phyloP scores from a whole-genome alignment of 2,329 filamentous ascomycete genomes.

The Dothidotthia symphoricarpi region DNA sequence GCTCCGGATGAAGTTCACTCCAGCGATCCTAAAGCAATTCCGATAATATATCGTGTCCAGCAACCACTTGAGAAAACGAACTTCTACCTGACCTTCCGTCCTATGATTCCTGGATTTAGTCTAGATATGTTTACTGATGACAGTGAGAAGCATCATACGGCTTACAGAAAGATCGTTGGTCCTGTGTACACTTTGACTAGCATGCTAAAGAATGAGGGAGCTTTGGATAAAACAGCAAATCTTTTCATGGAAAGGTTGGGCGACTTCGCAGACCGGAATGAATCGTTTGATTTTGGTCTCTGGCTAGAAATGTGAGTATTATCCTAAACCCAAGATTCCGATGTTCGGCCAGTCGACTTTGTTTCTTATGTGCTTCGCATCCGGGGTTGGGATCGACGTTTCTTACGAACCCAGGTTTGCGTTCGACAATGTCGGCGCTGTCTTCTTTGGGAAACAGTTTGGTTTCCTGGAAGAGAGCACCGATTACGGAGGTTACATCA shows the following conservation, averaged over 20 bases:
- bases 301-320: slow-evolving; percentile 36
- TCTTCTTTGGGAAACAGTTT: slow-evolving; percentile 26
- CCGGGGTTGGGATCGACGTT: too few relatives aligned
- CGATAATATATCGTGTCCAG: slow-evolving; percentile 19
- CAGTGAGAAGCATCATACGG: slow-evolving; percentile 9
- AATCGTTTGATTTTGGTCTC: slow-evolving; percentile 16
- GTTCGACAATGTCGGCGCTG: slow-evolving; percentile 12
- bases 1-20: slow-evolving; percentile 43
- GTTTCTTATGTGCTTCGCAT: too few relatives aligned
- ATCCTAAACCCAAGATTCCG: too few relatives aligned
- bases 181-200: slow-evolving; percentile 4
- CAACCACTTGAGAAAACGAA: slow-evolving; percentile 23
- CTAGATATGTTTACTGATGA: slow-evolving; percentile 16
- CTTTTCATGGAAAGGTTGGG: slow-evolving; percentile 15
- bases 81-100: slow-evolving; percentile 25
- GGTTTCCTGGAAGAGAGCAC: slow-evolving; percentile 21
- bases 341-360: too few relatives aligned
- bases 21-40: slow-evolving; percentile 15
- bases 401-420: slow-evolving; percentile 16
- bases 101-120: slow-evolving; percentile 10
- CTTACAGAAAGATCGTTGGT: slow-evolving; percentile 2
- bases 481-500: slow-evolving; percentile 22
- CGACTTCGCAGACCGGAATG: slow-evolving; percentile 12
- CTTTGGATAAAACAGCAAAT: slow-evolving; percentile 11
- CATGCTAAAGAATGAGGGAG: slow-evolving; percentile 16